A percentile compares a stretch with the other conserved stretches of the same genome.
These are phyloP conservation scores for Stipa capillata DNA, from an alignment of 176 grass and related monocot genomes.

Conservation along the genomic window DNA sequence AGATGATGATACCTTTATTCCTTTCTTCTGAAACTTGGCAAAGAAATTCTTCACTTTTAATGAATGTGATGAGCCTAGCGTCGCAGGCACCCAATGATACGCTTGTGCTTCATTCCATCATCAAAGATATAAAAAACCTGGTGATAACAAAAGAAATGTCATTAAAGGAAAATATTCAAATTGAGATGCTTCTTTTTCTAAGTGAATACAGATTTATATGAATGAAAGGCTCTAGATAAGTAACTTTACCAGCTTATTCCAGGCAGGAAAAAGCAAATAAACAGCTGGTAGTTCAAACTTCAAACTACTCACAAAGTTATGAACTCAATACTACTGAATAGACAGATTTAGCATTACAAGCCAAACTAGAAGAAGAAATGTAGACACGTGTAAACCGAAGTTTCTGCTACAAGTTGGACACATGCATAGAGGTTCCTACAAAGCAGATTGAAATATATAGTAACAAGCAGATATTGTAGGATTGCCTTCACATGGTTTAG, in stretches of 20 bases:
- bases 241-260: neutral
- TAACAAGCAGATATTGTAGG: neutral
- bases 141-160: neutral
- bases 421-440: neutral
- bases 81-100: neutral
- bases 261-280: neutral
- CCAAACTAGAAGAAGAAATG: too few species aligned
- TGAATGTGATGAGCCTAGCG: neutral
- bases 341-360: too few species aligned
- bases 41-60: neutral
- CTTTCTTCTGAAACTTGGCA: neutral
- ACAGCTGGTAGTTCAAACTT: neutral
- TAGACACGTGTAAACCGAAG: neutral
- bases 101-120: neutral
- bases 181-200: neutral
- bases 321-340: neutral
- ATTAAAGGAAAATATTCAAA: neutral
- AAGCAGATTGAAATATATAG: neutral
- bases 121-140: neutral
- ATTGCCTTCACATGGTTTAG: neutral
- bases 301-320: neutral
- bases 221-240: neutral
- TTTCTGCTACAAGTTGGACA: neutral
- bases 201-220: neutral
- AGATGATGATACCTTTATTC: neutral